phyloP scores from a whole-genome alignment of 371 early-diverging fungal species.

The Mortierella sp. region DNA sequence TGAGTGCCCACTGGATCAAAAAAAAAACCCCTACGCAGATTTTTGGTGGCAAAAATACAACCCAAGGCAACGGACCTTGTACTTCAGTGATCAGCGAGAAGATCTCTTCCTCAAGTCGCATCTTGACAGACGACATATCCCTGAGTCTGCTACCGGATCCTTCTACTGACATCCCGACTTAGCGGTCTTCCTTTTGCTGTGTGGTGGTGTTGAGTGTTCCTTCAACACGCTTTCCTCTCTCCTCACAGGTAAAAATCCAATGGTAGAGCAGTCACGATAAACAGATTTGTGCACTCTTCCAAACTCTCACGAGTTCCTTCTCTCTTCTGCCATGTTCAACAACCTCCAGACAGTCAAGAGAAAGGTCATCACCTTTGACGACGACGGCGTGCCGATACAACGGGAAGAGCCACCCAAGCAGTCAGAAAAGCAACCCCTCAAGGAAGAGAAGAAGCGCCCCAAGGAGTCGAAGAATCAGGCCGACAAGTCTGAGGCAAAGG shows the following conservation, averaged over 20 bases:
- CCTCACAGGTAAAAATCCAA: too few species aligned
- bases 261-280: too few species aligned
- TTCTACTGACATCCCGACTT: neutral
- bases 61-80: conserved; percentile 26
- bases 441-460: neutral
- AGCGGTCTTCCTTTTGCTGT: neutral
- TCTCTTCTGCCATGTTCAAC: conserved; percentile 41
- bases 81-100: conserved; percentile 39
- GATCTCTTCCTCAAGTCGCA: conserved; percentile 49
- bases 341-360: conserved; percentile 31
- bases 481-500: neutral
- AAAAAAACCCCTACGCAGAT: too few species aligned
- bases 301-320: neutral
- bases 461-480: neutral
- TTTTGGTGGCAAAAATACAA: neutral
- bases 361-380: conserved; percentile 51
- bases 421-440: neutral
- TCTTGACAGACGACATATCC: conserved; percentile 32
- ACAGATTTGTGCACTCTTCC: too few species aligned
- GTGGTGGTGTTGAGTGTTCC: too few species aligned
- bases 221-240: too few species aligned
- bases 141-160: conserved; percentile 6
- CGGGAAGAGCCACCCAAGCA: conserved; percentile 2
- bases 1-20: too few species aligned
- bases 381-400: conserved; percentile 28